Evolutionary conservation across 768 basidiomycete species (phyloP), one percentile per base, ranked within the genome.

Genomic region (Collybia sordida): DNA sequence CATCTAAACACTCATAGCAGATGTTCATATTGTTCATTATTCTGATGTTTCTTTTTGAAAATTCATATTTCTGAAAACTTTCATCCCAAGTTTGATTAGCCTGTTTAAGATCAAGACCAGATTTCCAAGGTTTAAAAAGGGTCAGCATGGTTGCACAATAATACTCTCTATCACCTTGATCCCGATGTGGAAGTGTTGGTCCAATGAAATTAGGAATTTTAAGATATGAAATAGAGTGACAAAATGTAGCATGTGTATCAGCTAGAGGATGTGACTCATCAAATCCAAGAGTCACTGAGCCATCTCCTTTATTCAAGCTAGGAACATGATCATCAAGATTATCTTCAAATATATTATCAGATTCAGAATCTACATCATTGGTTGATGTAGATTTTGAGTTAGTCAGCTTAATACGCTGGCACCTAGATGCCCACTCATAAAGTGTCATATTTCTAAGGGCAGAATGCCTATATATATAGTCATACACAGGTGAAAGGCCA

Each of bases 101-200:
- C 6, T 35, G 6, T 42, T 63, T 65, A 1, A 70, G 40, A 34
- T 63, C 56, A 4, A 6, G 3, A 0, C 58, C 62, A 15, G 42
- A 5, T 9, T 59, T 14, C 66, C 69, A 70, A 0, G 64, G 65
- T 31, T 57, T 60, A 42, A 69, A 68, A 1, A 68, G 38, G 1
- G 60, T 61, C 12, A 70, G 42, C 68, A 70, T 68, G 1, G 66
- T 60, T 9, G 28, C 39, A 37, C 64, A 71, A 38, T 69, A 70
- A 39, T 54, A 68, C 17, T 67, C 65, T 3, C 58, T 36, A 46
- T 64, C 64, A 1, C 64, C 68, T 53, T 59, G 42, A 42, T 71
- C 69, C 36, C 18, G 28, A 24, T 64, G n/a, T 1, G 69, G 45
- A 37, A 70, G 45, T 1, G 50, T 23, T 1, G 59, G 59, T 2